Evolutionary conservation across 306 rosid species (phyloP), one percentile per base, ranked within the genome.

Genomic region (Trifolium subterraneum): DNA sequence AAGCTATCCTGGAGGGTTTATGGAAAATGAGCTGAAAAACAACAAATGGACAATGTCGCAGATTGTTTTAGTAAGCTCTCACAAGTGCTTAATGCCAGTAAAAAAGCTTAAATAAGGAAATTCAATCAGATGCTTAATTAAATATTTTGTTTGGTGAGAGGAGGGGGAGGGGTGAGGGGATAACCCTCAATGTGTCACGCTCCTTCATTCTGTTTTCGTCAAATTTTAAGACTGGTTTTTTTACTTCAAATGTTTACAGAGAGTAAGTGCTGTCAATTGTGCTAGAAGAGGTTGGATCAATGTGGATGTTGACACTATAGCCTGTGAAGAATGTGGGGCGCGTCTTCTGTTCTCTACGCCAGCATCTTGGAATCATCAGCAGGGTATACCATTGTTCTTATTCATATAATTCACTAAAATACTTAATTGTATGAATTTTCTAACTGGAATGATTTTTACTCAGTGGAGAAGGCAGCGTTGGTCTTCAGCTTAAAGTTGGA

Each of bases 231-330:
- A 51, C 45, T 64, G 3, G 13, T 25, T 19, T 67, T n/a, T 54
- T 80, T 73, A 65, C 38, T 81, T 70, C n/a, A 23, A 16, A 66
- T 64, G 36, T 75, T 70, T 70, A 18, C 85, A 94, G 98, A 87
- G 79, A 51, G 93, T 87, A 20, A 90, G 88, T 83, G 97, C 97
- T 65, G 79, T 94, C 78, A 94, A 92, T 86, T 94, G 97, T 88
- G 96, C 93, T 70, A 87, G 97, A 68, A 88, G 96, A 79, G 98
- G 98, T 76, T 94, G 98, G 98, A 77, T 87, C 84, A 91, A 90
- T 80, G 89, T 86, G 51, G 98, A 88, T 58, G 70, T 82, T 74
- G 98, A 94, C 71, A 92, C 78, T 51, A 83, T 94, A 79, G 78
- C 86, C 33, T 94, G 98, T 87, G 95, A 94, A 81, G 84, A 91